Percentiles rank a stretch among this genome's conserved stretches.
These are phyloP conservation scores for Cercospora sp. DNA, from an alignment of 2,329 filamentous ascomycete species.

Conservation along the genomic window DNA sequence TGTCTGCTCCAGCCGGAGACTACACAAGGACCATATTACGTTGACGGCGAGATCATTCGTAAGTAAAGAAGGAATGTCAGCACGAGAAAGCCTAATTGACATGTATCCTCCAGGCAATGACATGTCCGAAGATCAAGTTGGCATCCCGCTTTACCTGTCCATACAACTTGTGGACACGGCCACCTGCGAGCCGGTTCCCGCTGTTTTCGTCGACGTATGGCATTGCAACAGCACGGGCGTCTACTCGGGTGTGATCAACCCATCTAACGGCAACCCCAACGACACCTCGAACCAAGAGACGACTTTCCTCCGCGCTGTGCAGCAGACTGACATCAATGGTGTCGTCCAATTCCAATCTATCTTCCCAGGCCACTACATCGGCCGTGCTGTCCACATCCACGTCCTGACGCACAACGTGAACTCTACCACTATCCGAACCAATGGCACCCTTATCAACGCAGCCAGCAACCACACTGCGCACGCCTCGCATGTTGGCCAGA, in stretches of 20 bases:
- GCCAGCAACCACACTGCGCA: conserved; percentile 31
- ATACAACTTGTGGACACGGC: conserved; percentile 48
- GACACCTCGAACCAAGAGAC: conserved; percentile 38
- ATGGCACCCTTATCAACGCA: conserved; percentile 54
- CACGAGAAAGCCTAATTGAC: neutral
- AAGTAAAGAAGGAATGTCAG: neutral
- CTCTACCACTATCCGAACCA: conserved; percentile 39
- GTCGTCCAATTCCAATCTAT: conserved; percentile 47
- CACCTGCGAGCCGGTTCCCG: conserved; percentile 46
- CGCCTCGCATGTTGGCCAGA: conserved; percentile 62
- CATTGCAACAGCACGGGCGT: conserved; percentile 47
- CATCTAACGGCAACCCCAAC: conserved; percentile 40
- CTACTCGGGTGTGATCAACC: conserved; percentile 43
- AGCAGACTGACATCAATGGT: conserved; percentile 45
- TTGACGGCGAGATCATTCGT: conserved; percentile 39
- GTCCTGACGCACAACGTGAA: conserved; percentile 42
- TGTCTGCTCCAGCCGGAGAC: conserved; percentile 35
- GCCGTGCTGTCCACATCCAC: conserved; percentile 48
- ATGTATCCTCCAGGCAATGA: conserved; percentile 29
- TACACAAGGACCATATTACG: conserved; percentile 29
- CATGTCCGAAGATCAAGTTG: conserved; percentile 45
- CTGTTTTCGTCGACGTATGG: conserved; percentile 50
- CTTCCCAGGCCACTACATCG: conserved; percentile 49
- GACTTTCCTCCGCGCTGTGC: conserved; percentile 47
- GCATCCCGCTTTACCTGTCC: conserved; percentile 47